Percentiles rank a stretch among this genome's conserved stretches.
Conservation (phyloP, 495 filamentous ascomycete genomes). For the Penicillium paxilli region DNA sequence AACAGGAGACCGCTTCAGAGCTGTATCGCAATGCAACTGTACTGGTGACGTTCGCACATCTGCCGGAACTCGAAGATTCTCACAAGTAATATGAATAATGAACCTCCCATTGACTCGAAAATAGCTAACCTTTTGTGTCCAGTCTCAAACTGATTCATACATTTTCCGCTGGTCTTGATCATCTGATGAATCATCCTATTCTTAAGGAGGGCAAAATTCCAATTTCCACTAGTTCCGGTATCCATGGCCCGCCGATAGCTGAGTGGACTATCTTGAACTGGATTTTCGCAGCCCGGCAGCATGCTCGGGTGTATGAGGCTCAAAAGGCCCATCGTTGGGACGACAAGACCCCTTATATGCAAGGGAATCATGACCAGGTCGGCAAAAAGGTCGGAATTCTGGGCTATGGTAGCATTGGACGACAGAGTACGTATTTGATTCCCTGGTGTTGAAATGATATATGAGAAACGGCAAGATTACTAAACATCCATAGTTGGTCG, state of each 20-base stretch:
- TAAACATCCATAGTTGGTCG: conserved; percentile 49
- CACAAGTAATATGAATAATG: conserved; percentile 20
- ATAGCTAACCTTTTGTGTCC: conserved; percentile 3
- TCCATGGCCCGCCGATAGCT: conserved; percentile 81
- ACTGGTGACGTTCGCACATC: conserved; percentile 55
- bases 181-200: conserved; percentile 60
- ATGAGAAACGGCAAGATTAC: neutral
- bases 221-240: conserved; percentile 71
- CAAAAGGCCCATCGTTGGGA: conserved; percentile 47
- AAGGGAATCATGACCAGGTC: conserved; percentile 47
- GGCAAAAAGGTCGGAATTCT: conserved; percentile 68
- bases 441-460: neutral
- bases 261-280: conserved; percentile 70
- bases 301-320: conserved; percentile 41
- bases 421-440: conserved; percentile 50
- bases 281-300: conserved; percentile 57
- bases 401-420: conserved; percentile 82
- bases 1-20: conserved; percentile 22
- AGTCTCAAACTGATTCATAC: conserved; percentile 74
- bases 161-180: conserved; percentile 73
- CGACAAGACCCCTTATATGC: conserved; percentile 10
- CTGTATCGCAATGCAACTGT: conserved; percentile 63
- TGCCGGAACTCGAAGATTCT: conserved; percentile 44
- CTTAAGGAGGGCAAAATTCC: conserved; percentile 62
- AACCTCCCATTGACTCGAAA: neutral